These are phyloP conservation scores for Chlamydomonas sphaeroides DNA, from an alignment of 139 green algal species.

Conservation along the genomic window DNA sequence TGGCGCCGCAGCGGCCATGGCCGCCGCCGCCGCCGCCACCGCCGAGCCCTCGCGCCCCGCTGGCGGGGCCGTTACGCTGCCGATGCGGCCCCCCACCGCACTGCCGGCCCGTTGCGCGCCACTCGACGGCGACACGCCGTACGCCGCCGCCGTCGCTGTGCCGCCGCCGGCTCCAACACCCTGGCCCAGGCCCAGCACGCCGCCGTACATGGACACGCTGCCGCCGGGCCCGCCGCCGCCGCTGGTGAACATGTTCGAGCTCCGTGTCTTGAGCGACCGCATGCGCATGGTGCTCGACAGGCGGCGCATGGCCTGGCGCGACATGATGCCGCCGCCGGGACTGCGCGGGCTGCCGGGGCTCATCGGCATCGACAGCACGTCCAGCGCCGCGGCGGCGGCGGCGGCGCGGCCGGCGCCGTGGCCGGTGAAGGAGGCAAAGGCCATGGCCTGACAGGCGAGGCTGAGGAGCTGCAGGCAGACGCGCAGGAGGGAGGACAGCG, in stretches of 20 bases:
- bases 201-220: neutral
- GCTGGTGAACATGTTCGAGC: conserved; percentile 17
- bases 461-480: conserved; percentile 35
- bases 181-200: neutral
- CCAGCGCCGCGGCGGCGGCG: neutral
- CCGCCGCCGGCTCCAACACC: no score
- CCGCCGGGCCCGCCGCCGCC: neutral
- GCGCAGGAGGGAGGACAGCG: neutral
- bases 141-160: neutral
- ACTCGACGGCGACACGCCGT: no score
- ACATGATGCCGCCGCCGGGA: conserved; percentile 22
- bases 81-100: no score
- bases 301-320: conserved; percentile 31
- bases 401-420: conserved; percentile 4
- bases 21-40: neutral
- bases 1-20: neutral
- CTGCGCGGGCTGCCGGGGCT: conserved; percentile 18
- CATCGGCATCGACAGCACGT: neutral
- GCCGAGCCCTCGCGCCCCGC: neutral
- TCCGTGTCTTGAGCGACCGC: conserved; percentile 16
- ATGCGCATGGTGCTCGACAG: conserved; percentile 37
- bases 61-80: no score
- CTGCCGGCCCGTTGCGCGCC: no score
- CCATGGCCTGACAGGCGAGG: conserved; percentile 29
- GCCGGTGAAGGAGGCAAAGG: conserved; percentile 19